Evolutionary conservation across 2,329 filamentous ascomycete species (phyloP), one percentile per base, ranked within the genome.

Genomic region (Falciphora oryzae): DNA sequence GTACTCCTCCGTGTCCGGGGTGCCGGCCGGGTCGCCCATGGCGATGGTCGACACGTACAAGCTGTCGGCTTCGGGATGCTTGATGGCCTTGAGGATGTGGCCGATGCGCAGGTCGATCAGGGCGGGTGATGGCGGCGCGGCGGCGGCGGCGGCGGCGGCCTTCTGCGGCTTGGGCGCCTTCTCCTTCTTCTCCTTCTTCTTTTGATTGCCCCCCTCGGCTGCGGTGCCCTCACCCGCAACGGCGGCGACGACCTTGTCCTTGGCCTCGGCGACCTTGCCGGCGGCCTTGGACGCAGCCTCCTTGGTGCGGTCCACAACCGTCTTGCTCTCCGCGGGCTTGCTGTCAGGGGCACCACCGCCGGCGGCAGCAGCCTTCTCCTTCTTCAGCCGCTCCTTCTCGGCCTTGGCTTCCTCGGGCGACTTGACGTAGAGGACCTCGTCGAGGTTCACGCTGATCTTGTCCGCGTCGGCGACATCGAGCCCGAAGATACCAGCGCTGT

Each of bases 331-430:
- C 57, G 75, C 78, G 58, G 78, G 80, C 31, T 78, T 79, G 25
- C 76, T 78, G 22, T 16, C 66, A 11, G 78, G 78, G 13, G 73
- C 75, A 7, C 76, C 76, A 38, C 79, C 82, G 13, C 80, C 81
- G 1, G 84, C 83, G 1, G 84, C 84, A 18, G 86, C 87, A 35
- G 89, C 91, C 83, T 97, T 97, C 80, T 96, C 93, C 83, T 96
- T 96, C 89, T 97, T 97, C 78, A 94, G 86, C 61, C 90, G 88
- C 84, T 97, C 93, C 83, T 97, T 97, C 83, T 97, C 94, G 65
- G 93, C 93, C 83, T 96, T 96, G 71, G 90, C 87, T 70, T 97
- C 93, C 67, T 94, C 87, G 27, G 91, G 91, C 70, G 94, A 94
- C 80, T 95, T 94, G 71, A 93, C 89, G 76, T 93, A 93, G 68